These are phyloP conservation scores for Mortierella alpina DNA, from an alignment of 192 early-diverging fungal genomes.

Conservation along the genomic window DNA sequence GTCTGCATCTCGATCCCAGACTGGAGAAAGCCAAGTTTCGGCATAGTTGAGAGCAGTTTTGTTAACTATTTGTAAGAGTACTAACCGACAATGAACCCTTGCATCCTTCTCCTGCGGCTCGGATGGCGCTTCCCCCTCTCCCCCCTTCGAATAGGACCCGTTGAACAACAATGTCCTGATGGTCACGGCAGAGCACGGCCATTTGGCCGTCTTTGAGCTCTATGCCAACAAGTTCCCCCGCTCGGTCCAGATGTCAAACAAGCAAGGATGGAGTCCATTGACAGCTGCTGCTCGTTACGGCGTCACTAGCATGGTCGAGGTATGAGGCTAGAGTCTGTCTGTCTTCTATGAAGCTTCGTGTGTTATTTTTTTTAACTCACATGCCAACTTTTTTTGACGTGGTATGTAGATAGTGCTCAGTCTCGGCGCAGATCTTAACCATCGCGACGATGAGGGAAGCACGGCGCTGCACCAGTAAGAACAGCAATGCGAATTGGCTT, in stretches of 20 bases:
- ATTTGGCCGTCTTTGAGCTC: conserved; percentile 47
- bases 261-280: conserved; percentile 43
- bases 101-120: too few species aligned
- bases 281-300: conserved; percentile 45
- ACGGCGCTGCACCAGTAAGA: conserved; percentile 50
- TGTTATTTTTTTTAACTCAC: background rate
- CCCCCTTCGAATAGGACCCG: conserved; percentile 16
- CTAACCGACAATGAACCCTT: too few species aligned
- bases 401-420: conserved; percentile 33
- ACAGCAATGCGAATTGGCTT: background rate
- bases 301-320: conserved; percentile 37
- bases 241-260: conserved; percentile 35
- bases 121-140: too few species aligned
- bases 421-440: conserved; percentile 45
- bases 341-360: background rate
- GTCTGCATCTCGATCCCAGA: too few species aligned
- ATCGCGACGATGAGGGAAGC: conserved; percentile 47
- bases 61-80: too few species aligned
- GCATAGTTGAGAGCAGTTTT: too few species aligned
- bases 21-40: too few species aligned
- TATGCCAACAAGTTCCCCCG: conserved; percentile 45
- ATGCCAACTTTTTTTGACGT: background rate
- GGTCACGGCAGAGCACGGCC: conserved; percentile 44
- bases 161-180: conserved; percentile 48
- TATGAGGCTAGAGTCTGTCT: background rate